Evolutionary conservation across 2,329 filamentous ascomycete species (phyloP).

Genomic region (Bimuria novae-zelandiae): DNA sequence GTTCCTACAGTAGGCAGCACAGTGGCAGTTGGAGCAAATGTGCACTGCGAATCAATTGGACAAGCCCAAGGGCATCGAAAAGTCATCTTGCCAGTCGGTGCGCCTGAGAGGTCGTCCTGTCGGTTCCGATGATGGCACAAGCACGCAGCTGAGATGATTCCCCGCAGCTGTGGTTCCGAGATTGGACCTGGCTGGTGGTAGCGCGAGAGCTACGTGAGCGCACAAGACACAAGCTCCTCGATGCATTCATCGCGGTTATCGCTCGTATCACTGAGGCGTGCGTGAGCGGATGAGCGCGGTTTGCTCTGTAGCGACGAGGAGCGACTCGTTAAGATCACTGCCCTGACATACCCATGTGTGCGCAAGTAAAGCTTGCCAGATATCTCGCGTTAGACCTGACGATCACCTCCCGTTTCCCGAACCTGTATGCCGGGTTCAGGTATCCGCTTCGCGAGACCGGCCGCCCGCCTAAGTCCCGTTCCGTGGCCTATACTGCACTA

Average conservation of each 20-base stretch:
- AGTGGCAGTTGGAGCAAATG: not conserved
- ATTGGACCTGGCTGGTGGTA: slow-evolving; percentile 4
- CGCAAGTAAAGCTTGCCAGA: slow-evolving; percentile 6
- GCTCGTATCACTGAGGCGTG: not conserved
- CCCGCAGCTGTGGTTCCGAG: slow-evolving; percentile 14
- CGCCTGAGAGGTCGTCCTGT: not conserved
- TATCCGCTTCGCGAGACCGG: slow-evolving; percentile 17
- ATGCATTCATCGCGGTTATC: not conserved
- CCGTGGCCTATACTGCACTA: slow-evolving; percentile 16
- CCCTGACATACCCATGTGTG: not conserved
- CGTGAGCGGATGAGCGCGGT: slow-evolving; percentile 5
- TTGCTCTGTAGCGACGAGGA: slow-evolving; percentile 7
- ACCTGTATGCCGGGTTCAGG: slow-evolving; percentile 4
- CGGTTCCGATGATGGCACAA: slow-evolving; percentile 8
- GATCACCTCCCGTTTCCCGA: slow-evolving; percentile 16
- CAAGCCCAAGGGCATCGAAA: not conserved
- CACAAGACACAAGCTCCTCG: not conserved
- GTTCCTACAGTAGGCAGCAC: slow-evolving; percentile 6
- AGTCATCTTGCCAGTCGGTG: not conserved
- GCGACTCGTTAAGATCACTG: not conserved
- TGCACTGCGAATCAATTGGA: not conserved
- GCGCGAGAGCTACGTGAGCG: slow-evolving; percentile 3
- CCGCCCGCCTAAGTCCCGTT: slow-evolving; percentile 23
- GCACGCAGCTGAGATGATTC: slow-evolving; percentile 19
- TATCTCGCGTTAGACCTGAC: slow-evolving; percentile 12